These are phyloP conservation scores for Globisporangium lucens DNA, from an alignment of 352 stramenopile species.

Conservation along the genomic window DNA sequence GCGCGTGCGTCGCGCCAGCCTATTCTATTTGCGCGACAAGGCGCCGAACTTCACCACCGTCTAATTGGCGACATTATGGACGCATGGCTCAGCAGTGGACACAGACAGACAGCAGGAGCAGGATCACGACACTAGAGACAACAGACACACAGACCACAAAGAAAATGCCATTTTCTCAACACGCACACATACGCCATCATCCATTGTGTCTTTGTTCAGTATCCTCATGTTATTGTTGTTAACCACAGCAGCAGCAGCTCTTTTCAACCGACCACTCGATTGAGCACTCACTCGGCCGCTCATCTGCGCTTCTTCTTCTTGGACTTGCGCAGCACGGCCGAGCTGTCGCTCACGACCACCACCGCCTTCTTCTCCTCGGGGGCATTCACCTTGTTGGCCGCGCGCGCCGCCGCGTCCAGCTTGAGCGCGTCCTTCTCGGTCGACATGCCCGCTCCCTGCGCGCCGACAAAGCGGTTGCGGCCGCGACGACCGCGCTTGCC, in stretches of 20 bases:
- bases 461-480: slow-evolving; percentile 81
- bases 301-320: slow-evolving; percentile 88
- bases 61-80: slow-evolving; percentile 25
- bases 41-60: slow-evolving; percentile 78
- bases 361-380: slow-evolving; percentile 51
- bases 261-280: background rate
- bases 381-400: slow-evolving; percentile 57
- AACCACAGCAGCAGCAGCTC: background rate
- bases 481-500: slow-evolving; percentile 70
- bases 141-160: slow-evolving; percentile 11
- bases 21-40: slow-evolving; percentile 90
- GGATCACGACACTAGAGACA: slow-evolving; percentile 20
- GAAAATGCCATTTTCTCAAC: slow-evolving; percentile 1
- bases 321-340: slow-evolving; percentile 71
- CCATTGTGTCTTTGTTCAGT: background rate
- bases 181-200: background rate
- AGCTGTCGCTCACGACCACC: slow-evolving; percentile 51
- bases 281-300: slow-evolving; percentile 7
- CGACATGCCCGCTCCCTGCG: slow-evolving; percentile 72
- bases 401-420: slow-evolving; percentile 75
- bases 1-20: slow-evolving; percentile 83
- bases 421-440: slow-evolving; percentile 81
- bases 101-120: slow-evolving; percentile 1
- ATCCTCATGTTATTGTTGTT: background rate
- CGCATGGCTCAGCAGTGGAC: background rate